Percentiles rank a stretch among this genome's conserved stretches.
Evolutionary conservation across 352 stramenopile species (phyloP).

Genomic region (Globisporangium irregulare): DNA sequence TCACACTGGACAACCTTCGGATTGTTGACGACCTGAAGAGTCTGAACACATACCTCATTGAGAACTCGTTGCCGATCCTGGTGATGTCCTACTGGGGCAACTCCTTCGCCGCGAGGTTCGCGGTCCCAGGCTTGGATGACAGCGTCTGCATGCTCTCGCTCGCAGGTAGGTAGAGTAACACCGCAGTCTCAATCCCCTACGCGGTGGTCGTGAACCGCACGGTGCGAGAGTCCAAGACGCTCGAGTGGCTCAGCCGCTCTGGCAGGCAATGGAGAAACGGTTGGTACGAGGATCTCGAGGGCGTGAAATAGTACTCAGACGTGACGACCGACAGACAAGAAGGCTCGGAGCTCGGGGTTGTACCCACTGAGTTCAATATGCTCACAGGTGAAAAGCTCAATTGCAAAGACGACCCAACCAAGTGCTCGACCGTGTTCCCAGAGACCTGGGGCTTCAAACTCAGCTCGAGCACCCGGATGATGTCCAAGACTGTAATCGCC

Average conservation of each 20-base stretch:
- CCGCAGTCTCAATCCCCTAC: not conserved
- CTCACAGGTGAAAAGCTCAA: not conserved
- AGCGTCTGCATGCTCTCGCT: conserved; percentile 16
- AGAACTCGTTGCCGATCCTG: conserved; percentile 13
- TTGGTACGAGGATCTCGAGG: conserved; percentile 28
- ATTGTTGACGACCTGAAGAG: conserved; percentile 21
- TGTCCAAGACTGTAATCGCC: conserved; percentile 3
- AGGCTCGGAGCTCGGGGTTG: not conserved
- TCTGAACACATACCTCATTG: not conserved
- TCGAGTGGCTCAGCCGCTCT: conserved; percentile 20
- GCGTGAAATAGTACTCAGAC: conserved; percentile 12
- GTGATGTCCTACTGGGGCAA: conserved; percentile 21
- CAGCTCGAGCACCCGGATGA: not conserved
- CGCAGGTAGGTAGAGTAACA: conserved; percentile 2
- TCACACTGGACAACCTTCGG: conserved; percentile 23
- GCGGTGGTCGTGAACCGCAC: conserved; percentile 9
- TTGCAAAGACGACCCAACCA: not conserved
- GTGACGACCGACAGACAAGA: conserved; percentile 5
- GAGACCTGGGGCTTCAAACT: conserved; percentile 5
- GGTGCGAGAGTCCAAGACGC: conserved; percentile 21
- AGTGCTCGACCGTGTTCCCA: not conserved
- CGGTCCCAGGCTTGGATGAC: conserved; percentile 9
- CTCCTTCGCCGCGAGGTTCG: not conserved
- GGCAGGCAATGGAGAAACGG: conserved; percentile 29
- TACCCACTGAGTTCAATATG: conserved; percentile 6